Evolutionary conservation across 768 basidiomycete species (phyloP).

Genomic region (Ramaria rubella): DNA sequence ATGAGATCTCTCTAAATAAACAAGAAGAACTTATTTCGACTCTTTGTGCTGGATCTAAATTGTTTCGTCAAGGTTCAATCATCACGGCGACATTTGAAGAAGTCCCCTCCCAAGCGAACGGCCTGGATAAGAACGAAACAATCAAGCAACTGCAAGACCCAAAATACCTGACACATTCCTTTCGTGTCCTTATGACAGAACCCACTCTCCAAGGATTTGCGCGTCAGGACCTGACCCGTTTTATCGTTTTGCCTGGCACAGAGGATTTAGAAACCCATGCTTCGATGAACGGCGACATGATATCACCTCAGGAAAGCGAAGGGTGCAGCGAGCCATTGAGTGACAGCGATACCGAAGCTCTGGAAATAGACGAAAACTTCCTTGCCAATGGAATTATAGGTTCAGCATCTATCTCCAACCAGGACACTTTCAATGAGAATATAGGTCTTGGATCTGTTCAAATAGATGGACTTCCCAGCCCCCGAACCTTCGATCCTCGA

Average conservation of each 20-base stretch:
- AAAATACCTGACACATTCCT: constrained; percentile 18
- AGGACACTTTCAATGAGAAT: constrained; percentile 1
- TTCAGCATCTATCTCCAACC: constrained; percentile 18
- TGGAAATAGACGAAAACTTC: constrained; percentile 73
- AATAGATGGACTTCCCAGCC: neutral
- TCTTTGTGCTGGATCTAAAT: constrained; percentile 34
- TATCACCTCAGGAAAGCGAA: constrained; percentile 1
- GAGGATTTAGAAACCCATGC: neutral
- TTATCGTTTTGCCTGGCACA: constrained; percentile 34
- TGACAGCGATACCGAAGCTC: constrained; percentile 29
- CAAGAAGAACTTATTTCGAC: constrained; percentile 35
- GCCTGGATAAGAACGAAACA: neutral
- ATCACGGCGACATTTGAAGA: constrained; percentile 24
- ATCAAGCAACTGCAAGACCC: neutral
- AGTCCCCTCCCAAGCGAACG: neutral
- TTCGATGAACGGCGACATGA: neutral
- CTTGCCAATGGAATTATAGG: constrained; percentile 46
- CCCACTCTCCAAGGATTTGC: constrained; percentile 71
- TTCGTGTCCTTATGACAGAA: constrained; percentile 52
- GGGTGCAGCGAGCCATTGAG: neutral
- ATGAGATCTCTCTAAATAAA: constrained; percentile 32
- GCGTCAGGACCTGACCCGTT: constrained; percentile 39
- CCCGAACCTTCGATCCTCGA: constrained; percentile 9
- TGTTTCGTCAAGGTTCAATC: constrained; percentile 48
- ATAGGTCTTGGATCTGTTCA: neutral